Evolutionary conservation across 805 yeast species (phyloP).

Genomic region (Hanseniaspora mollemarum): DNA sequence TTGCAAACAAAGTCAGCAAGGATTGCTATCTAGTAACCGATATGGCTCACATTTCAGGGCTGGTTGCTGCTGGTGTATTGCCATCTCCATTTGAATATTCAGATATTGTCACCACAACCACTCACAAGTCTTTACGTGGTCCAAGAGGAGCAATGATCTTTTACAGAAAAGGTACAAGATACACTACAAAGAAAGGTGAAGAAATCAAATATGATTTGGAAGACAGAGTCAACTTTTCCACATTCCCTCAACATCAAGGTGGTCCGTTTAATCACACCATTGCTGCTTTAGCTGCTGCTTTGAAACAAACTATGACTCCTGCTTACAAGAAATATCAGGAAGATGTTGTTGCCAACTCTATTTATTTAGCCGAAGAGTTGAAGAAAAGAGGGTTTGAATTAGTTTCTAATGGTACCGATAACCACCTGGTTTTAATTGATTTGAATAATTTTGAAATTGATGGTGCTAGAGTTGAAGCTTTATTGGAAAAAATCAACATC

Average conservation of each 20-base stretch:
- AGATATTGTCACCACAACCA: constrained; percentile 94
- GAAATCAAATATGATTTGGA: constrained; percentile 80
- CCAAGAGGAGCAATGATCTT: constrained; percentile 99
- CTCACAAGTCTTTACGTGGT: constrained; percentile 95
- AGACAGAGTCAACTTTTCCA: constrained; percentile 85
- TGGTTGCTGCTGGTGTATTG: constrained; percentile 87
- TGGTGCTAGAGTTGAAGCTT: constrained; percentile 91
- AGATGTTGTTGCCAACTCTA: constrained; percentile 71
- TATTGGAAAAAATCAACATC: constrained; percentile 79
- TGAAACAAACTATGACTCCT: constrained; percentile 81
- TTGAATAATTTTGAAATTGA: constrained; percentile 67
- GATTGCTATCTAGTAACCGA: constrained; percentile 89
- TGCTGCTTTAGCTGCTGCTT: constrained; percentile 88
- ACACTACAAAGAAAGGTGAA: constrained; percentile 71
- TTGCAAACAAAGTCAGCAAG: constrained; percentile 61
- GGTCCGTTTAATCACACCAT: constrained; percentile 99
- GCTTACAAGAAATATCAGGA: constrained; percentile 80
- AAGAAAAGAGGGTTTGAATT: constrained; percentile 52
- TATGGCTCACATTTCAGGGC: constrained; percentile 96
- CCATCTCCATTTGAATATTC: constrained; percentile 88
- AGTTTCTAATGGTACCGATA: constrained; percentile 90
- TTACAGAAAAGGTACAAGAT: constrained; percentile 87
- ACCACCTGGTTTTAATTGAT: constrained; percentile 79
- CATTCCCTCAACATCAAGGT: constrained; percentile 99
- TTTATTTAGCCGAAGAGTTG: constrained; percentile 61